phyloP scores from a whole-genome alignment of 345 rosid genomes.

The Citrus trifoliata region DNA sequence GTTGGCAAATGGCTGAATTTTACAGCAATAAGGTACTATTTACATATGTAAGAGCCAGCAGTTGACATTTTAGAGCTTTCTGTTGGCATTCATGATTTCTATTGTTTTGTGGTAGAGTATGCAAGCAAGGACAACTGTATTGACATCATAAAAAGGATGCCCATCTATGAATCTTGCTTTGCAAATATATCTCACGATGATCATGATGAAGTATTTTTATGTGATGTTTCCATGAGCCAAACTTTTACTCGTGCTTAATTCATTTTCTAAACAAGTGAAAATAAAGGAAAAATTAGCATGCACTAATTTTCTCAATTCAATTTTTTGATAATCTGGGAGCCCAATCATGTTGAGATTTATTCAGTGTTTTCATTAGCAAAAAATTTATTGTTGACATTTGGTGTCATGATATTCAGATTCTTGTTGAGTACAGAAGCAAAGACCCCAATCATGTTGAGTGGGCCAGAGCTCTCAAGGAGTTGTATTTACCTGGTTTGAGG shows the following conservation, averaged over 20 bases:
- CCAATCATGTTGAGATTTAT: no score
- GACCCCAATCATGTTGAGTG: slow-evolving; percentile 91
- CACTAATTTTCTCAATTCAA: neutral
- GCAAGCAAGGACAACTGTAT: neutral
- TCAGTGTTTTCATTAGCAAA: neutral
- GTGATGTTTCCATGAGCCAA: neutral
- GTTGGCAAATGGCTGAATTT: slow-evolving; percentile 99
- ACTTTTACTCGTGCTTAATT: neutral
- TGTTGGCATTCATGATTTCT: neutral
- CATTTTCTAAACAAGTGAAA: neutral
- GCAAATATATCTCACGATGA: neutral
- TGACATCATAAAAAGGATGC: neutral
- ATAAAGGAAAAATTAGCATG: neutral
- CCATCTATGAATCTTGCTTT: neutral
- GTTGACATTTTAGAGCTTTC: neutral
- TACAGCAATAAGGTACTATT: slow-evolving; percentile 84
- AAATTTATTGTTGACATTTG: slow-evolving; percentile 10
- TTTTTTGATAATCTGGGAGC: neutral
- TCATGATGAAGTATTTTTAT: neutral
- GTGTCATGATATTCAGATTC: slow-evolving; percentile 46
- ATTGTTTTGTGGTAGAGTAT: slow-evolving; percentile 2
- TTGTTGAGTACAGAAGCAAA: slow-evolving; percentile 81
- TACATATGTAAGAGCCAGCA: neutral
- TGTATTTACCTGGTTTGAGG: slow-evolving; percentile 85
- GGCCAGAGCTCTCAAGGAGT: slow-evolving; percentile 96